Evolutionary conservation across 192 early-diverging fungal species (phyloP).

Genomic region (Mortierella hygrophila): DNA sequence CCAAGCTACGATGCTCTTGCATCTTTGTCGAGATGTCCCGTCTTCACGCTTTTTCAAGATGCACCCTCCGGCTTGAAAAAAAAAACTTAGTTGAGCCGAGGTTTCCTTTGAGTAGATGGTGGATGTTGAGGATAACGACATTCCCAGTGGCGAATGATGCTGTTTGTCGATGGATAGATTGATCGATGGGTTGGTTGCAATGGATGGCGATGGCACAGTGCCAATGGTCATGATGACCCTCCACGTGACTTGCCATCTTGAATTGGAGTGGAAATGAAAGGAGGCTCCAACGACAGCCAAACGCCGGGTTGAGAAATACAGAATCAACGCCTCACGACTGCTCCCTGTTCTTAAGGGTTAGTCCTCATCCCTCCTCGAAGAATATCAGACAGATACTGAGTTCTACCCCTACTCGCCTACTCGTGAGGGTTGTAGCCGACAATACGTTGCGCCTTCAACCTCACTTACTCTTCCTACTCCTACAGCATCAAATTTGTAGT

Average conservation of each 20-base stretch:
- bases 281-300: not conserved
- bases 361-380: too few relatives aligned
- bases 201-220: not conserved
- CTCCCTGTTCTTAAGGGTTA: not conserved
- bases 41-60: not conserved
- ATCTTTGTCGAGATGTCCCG: too few relatives aligned
- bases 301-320: not conserved
- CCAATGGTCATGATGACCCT: not conserved
- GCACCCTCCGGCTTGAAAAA: not conserved
- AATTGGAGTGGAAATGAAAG: conserved; percentile 53
- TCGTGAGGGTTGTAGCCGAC: not conserved
- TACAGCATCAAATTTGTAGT: too few relatives aligned
- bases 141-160: not conserved
- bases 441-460: not conserved
- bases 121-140: not conserved
- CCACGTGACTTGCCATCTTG: conserved; percentile 51
- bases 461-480: too few relatives aligned
- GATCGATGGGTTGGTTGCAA: conserved; percentile 15
- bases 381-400: too few relatives aligned
- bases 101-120: not conserved
- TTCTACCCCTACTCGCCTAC: too few relatives aligned
- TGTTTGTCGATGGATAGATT: conserved; percentile 38
- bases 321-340: conserved; percentile 6
- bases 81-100: not conserved
- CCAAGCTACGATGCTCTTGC: too few relatives aligned